Evolutionary conservation across 2,329 filamentous ascomycete genomes (phyloP).

Genomic region (Neofusicoccum parvum): DNA sequence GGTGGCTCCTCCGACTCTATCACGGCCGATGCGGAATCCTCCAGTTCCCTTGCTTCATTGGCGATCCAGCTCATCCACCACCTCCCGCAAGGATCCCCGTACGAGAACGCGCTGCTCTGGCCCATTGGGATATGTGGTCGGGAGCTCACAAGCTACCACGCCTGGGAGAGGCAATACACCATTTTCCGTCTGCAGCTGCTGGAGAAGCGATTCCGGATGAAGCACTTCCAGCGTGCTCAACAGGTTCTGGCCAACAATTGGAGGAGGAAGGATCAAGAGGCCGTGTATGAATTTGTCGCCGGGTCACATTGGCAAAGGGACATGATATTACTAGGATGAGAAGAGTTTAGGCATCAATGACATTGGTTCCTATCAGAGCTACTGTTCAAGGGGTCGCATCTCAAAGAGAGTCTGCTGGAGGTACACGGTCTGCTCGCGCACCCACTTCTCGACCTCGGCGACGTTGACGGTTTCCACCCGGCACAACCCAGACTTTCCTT

Average conservation of each 20-base stretch:
- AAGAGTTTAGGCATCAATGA: not conserved
- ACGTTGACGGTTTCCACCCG: constrained; percentile 32
- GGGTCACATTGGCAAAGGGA: not conserved
- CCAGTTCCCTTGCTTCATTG: not conserved
- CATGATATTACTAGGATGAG: not conserved
- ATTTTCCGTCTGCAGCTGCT: not conserved
- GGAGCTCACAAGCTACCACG: not conserved
- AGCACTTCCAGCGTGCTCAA: not conserved
- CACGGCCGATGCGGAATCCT: not conserved
- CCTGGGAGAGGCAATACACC: not conserved
- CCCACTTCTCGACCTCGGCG: constrained; percentile 30
- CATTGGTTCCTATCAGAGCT: not conserved
- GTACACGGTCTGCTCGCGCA: constrained; percentile 33
- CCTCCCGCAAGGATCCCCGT: not conserved
- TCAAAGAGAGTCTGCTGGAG: constrained; percentile 34
- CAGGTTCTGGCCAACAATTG: not conserved
- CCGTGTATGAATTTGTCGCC: not conserved
- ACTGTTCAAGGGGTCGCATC: constrained; percentile 31
- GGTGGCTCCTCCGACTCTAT: not conserved
- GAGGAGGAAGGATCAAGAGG: not conserved
- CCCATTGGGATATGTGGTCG: not conserved
- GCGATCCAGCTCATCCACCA: not conserved
- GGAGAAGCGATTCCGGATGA: not conserved
- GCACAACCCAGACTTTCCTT: constrained; percentile 29
- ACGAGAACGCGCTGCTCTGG: not conserved